These are phyloP conservation scores for Yamadazyma atlantica DNA, from an alignment of 1,139 yeast species.

Conservation along the genomic window DNA sequence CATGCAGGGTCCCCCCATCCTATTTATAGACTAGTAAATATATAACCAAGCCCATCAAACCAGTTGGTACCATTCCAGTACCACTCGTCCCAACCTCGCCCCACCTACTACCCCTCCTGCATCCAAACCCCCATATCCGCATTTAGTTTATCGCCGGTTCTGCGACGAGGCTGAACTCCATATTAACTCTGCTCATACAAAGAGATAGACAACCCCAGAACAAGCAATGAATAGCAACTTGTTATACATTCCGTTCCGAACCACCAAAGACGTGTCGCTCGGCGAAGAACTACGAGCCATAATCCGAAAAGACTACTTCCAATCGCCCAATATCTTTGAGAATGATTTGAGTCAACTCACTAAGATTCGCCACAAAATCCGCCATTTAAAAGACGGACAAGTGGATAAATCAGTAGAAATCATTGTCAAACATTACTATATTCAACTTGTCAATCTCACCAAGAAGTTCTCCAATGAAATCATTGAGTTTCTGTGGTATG, in stretches of 20 bases:
- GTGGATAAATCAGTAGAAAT: conserved; percentile 17
- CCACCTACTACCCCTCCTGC: not conserved
- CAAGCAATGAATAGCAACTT: conserved; percentile 42
- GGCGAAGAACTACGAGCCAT: conserved; percentile 45
- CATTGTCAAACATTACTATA: conserved; percentile 30
- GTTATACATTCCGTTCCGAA: conserved; percentile 52
- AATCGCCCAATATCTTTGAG: conserved; percentile 58
- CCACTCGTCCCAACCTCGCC: too few species aligned
- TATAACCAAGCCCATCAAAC: too few species aligned
- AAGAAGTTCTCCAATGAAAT: conserved; percentile 43
- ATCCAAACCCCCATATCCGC: not conserved
- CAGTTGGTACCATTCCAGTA: too few species aligned
- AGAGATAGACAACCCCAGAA: too few species aligned
- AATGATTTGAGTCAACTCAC: conserved; percentile 48
- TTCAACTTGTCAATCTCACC: conserved; percentile 27
- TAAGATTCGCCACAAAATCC: conserved; percentile 23
- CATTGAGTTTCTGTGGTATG: conserved; percentile 68
- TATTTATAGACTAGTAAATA: too few species aligned
- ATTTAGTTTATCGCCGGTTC: too few species aligned
- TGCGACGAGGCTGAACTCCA: too few species aligned
- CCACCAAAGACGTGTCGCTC: conserved; percentile 48
- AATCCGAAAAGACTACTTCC: conserved; percentile 63
- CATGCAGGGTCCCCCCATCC: too few species aligned
- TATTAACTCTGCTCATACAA: too few species aligned
- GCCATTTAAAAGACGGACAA: conserved; percentile 22